phyloP scores from a whole-genome alignment of 1,284 basidiomycete species.

The Sporisorium iseilematis-ciliati region DNA sequence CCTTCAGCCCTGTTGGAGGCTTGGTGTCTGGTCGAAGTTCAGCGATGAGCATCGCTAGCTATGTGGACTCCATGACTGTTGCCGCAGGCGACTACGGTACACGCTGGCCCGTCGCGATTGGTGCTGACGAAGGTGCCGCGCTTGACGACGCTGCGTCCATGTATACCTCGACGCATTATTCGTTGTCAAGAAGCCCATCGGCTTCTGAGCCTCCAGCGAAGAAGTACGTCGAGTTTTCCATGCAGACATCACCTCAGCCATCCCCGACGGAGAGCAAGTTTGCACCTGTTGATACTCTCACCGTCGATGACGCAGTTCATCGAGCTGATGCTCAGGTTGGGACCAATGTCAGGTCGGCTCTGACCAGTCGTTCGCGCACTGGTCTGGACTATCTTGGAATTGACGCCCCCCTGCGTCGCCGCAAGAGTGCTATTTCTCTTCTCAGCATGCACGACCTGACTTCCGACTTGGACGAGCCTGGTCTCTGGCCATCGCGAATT shows the following conservation, averaged over 20 bases:
- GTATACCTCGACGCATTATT: background rate
- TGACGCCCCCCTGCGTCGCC: constrained; percentile 37
- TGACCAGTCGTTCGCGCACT: background rate
- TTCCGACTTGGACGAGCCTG: constrained; percentile 36
- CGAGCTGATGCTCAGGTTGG: constrained; percentile 71
- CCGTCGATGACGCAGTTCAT: constrained; percentile 10
- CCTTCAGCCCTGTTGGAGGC: background rate
- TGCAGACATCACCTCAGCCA: constrained; percentile 72
- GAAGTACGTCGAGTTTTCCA: constrained; percentile 46
- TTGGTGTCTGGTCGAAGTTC: constrained; percentile 15
- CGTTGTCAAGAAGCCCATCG: constrained; percentile 15
- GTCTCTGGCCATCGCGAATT: constrained; percentile 32
- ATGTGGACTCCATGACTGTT: constrained; percentile 14
- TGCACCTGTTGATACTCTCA: constrained; percentile 69
- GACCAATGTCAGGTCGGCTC: constrained; percentile 25
- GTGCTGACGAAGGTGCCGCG: constrained; percentile 26
- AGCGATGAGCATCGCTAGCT: constrained; percentile 17
- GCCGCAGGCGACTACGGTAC: constrained; percentile 31
- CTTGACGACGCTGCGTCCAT: constrained; percentile 15
- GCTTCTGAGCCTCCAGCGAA: constrained; percentile 17
- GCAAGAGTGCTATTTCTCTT: constrained; percentile 27
- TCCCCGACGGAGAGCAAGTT: constrained; percentile 81
- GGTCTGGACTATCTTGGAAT: constrained; percentile 72
- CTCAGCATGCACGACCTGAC: constrained; percentile 15
- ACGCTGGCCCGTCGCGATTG: constrained; percentile 47